These are phyloP conservation scores for Ettlia oleoabundans DNA, from an alignment of 139 green algal species.

Conservation along the genomic window DNA sequence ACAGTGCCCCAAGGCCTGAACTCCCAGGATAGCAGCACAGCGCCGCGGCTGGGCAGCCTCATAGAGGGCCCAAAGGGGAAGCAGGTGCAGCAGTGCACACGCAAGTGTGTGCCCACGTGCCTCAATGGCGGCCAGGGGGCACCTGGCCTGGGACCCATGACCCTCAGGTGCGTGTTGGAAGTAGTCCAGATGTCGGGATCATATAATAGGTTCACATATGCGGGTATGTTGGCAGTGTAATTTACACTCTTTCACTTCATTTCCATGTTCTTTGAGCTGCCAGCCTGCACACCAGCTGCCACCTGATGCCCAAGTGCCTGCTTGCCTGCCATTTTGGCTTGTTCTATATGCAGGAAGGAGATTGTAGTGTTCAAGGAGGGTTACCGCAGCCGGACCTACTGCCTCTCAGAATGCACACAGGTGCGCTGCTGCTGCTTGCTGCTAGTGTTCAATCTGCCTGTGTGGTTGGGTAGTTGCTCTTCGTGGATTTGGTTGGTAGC, in stretches of 20 bases:
- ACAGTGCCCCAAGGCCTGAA: slow-evolving; percentile 27
- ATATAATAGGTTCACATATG: too few species aligned
- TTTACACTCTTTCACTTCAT: too few species aligned
- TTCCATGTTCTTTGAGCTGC: too few species aligned
- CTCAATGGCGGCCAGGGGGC: slow-evolving; percentile 68
- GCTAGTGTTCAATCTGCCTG: too few species aligned
- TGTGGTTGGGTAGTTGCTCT: too few species aligned
- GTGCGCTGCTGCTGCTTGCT: too few species aligned
- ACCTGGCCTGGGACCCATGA: slow-evolving; percentile 70
- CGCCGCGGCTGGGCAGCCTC: slow-evolving; percentile 30
- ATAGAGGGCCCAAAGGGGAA: slow-evolving; percentile 48
- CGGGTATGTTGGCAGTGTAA: too few species aligned
- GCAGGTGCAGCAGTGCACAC: slow-evolving; percentile 69
- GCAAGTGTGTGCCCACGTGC: slow-evolving; percentile 79
- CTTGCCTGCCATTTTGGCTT: too few species aligned
- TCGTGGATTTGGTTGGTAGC: too few species aligned
- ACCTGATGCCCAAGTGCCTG: too few species aligned
- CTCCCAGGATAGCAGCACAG: slow-evolving; percentile 27
- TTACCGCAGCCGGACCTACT: slow-evolving; percentile 66
- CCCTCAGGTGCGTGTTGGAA: slow-evolving; percentile 26
- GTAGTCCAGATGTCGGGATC: too few species aligned
- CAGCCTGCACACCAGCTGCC: too few species aligned
- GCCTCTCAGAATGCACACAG: slow-evolving; percentile 51
- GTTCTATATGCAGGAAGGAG: slow-evolving; percentile 55
- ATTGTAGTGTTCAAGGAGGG: slow-evolving; percentile 77